Evolutionary conservation across 805 yeast genomes (phyloP), one percentile per base, ranked within the genome.

Genomic region (Ogataea paraovalis): DNA sequence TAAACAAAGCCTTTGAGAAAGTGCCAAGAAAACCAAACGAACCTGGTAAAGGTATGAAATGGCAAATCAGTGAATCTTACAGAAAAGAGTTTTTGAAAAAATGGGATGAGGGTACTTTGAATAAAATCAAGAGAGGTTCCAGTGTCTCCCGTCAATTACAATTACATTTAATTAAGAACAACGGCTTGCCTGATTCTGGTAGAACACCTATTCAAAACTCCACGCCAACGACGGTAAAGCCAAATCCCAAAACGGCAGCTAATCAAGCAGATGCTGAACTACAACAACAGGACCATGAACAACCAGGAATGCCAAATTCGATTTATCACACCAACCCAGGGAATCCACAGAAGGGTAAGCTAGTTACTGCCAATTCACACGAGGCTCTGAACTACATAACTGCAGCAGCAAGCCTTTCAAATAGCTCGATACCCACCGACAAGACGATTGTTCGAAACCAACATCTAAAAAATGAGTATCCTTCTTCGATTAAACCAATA

Each of bases 1-100:
- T 94, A 50, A 94, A 94, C 68, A 94, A 92, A 71, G 98, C 99
- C 14, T 94, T 94, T 70, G 98, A 92, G 61, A 94, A 94, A 69
- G 97, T 92, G 20, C 97, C 98, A 37, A 78, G 99, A 60, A 80
- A 87, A 62, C 91, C 96, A 27, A 85, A 89, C 65, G 98, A 94
- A 69, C 97, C 98, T 0, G 99, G 99, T 16, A 94, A 94, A 67
- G 98, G 99, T 54, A 92, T 94, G 96, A 94, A 94, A 69, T 94
- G 99, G 99, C 95, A 90, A 69, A 91, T 94, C 49, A 82, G 90
- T 53, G 94, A 88, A 37, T 71, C 82, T 42, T 92, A 86, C 65
- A 83, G 85, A 59, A 83, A 82, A 40, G 99, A 94, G 54, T 91
- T 91, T 59, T 68, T 91, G 63, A 79, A 76, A 56, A 87, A 90